These are phyloP conservation scores for Asparagopsis taxiformis DNA, from an alignment of 31 red algal species.

Conservation along the genomic window DNA sequence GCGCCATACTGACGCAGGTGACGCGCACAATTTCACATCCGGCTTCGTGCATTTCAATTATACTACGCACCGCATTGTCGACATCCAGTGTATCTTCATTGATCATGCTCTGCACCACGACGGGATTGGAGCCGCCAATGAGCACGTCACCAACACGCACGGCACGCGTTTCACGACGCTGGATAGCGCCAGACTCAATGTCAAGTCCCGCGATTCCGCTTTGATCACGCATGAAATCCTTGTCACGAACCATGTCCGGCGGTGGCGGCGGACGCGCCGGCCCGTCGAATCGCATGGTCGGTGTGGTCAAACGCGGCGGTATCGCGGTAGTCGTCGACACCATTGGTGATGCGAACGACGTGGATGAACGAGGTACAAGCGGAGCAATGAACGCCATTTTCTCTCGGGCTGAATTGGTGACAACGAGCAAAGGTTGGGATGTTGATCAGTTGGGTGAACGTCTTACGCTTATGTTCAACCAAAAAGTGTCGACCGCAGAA, in stretches of 20 bases:
- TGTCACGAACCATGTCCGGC: conserved; percentile 39
- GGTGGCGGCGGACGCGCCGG: conserved; percentile 75
- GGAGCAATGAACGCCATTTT: conserved; percentile 14
- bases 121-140: conserved; percentile 92
- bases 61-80: conserved; percentile 49
- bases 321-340: background rate
- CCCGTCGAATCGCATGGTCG: conserved; percentile 76
- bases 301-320: background rate
- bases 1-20: conserved; percentile 76
- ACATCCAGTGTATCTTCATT: conserved; percentile 96
- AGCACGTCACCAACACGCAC: conserved; percentile 91
- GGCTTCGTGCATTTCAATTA: conserved; percentile 86
- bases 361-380: background rate
- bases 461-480: too few species aligned
- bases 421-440: too few species aligned
- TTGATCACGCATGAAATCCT: conserved; percentile 89
- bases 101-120: conserved; percentile 99
- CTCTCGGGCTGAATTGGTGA: too few species aligned
- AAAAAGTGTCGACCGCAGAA: too few species aligned
- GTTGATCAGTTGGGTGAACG: too few species aligned
- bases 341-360: background rate
- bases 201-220: conserved; percentile 73
- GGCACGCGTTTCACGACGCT: conserved; percentile 78
- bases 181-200: conserved; percentile 76
- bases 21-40: conserved; percentile 99